Conservation (phyloP, 306 rosid species). For the Glycine soja region DNA sequence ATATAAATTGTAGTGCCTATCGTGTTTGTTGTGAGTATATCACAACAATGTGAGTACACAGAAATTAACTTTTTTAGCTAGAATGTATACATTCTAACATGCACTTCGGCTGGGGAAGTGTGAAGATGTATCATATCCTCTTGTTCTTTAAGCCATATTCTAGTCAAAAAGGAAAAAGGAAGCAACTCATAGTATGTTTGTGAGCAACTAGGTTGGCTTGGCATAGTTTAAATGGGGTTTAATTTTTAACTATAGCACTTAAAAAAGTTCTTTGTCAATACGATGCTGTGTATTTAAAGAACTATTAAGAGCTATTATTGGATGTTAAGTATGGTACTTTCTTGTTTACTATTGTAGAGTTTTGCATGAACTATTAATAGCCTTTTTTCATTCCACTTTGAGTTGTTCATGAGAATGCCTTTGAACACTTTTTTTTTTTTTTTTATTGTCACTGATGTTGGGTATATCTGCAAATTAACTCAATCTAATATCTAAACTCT, state of each 20-base stretch:
- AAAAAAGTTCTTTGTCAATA: background rate
- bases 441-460: slow-evolving; percentile 10
- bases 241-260: background rate
- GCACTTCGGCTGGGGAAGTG: background rate
- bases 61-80: background rate
- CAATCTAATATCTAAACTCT: slow-evolving; percentile 37
- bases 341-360: background rate
- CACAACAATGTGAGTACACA: background rate
- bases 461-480: slow-evolving; percentile 18
- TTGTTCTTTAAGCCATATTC: background rate
- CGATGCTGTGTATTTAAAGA: background rate
- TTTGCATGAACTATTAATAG: no score
- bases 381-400: slow-evolving; percentile 14
- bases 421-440: background rate
- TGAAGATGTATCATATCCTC: background rate
- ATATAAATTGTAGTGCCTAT: background rate
- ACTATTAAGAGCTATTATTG: background rate
- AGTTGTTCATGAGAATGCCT: background rate
- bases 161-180: background rate
- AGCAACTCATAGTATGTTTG: background rate
- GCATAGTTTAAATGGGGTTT: background rate
- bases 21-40: slow-evolving; percentile 3
- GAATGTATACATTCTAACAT: background rate
- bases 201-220: slow-evolving; percentile 12
- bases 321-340: slow-evolving; percentile 10